Evolutionary conservation across 2,329 filamentous ascomycete genomes (phyloP).

Genomic region (Aureobasidium sp.): DNA sequence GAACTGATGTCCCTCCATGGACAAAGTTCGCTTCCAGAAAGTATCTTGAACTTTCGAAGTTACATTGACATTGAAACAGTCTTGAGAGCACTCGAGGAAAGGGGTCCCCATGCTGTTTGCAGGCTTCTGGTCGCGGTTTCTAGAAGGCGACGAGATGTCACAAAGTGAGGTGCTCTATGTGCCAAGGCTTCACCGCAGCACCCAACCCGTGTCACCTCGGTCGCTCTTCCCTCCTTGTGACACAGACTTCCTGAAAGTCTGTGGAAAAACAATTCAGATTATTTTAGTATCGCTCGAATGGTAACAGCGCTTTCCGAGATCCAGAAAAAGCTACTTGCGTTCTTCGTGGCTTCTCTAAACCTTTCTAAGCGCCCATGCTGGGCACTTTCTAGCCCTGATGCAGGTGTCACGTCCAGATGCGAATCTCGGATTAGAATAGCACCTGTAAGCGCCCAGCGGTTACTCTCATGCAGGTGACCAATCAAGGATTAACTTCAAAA

Average conservation of each 20-base stretch:
- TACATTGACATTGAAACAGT: no score
- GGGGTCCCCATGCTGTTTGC: not conserved
- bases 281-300: not conserved
- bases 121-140: not conserved
- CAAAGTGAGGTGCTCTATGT: not conserved
- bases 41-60: no score
- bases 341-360: not conserved
- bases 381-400: not conserved
- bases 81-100: not conserved
- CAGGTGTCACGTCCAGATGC: slow-evolving; percentile 1
- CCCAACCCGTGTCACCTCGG: not conserved
- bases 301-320: not conserved
- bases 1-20: no score
- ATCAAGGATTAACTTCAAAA: not conserved
- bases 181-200: not conserved
- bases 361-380: not conserved
- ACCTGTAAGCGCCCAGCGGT: slow-evolving; percentile 10
- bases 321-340: not conserved
- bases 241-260: not conserved
- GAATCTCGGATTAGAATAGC: slow-evolving; percentile 5
- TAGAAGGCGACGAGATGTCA: not conserved
- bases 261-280: not conserved
- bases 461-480: not conserved
- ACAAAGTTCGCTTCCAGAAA: no score
- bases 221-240: not conserved